A percentile compares a stretch with the other conserved stretches of the same genome.
These are phyloP conservation scores for Hamamelis virginiana DNA, from an alignment of 164 flowering plant species.

Conservation along the genomic window DNA sequence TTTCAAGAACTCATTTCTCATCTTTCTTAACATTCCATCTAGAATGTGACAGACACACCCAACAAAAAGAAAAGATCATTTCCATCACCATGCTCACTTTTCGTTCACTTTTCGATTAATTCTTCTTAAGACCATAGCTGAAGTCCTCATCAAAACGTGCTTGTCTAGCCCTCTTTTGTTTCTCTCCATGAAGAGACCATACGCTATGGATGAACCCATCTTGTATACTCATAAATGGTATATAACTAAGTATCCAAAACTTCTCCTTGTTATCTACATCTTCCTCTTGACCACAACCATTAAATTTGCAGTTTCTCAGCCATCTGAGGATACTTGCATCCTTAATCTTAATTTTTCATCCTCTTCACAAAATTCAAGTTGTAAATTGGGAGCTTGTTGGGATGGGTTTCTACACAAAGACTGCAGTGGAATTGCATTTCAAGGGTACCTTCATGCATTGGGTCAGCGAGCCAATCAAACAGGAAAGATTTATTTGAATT, in stretches of 20 bases:
- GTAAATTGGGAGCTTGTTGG: slow-evolving; percentile 47
- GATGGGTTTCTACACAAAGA: slow-evolving; percentile 34
- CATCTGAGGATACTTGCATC: slow-evolving; percentile 18
- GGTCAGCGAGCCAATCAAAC: slow-evolving; percentile 32
- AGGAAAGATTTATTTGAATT: slow-evolving; percentile 30
- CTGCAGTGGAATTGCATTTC: slow-evolving; percentile 35
- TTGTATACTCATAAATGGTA: not conserved
- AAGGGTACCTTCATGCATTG: slow-evolving; percentile 33
- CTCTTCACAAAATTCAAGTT: slow-evolving; percentile 10
- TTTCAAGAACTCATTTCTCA: too few species aligned
- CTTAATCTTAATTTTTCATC: slow-evolving; percentile 18
- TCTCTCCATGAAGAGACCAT: too few species aligned
- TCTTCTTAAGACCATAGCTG: too few species aligned
- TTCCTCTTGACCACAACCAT: slow-evolving; percentile 12
- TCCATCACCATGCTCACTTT: too few species aligned
- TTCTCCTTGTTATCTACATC: slow-evolving; percentile 5
- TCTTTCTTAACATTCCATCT: too few species aligned
- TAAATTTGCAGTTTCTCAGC: slow-evolving; percentile 15
- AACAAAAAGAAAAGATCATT: too few species aligned
- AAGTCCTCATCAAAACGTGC: too few species aligned
- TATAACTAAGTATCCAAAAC: not conserved
- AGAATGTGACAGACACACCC: too few species aligned
- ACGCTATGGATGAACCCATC: not conserved
- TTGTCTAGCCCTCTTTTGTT: too few species aligned
- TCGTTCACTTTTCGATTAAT: too few species aligned